These are phyloP conservation scores for Blastocystis sp. DNA, from an alignment of 352 stramenopile genomes.

Conservation along the genomic window DNA sequence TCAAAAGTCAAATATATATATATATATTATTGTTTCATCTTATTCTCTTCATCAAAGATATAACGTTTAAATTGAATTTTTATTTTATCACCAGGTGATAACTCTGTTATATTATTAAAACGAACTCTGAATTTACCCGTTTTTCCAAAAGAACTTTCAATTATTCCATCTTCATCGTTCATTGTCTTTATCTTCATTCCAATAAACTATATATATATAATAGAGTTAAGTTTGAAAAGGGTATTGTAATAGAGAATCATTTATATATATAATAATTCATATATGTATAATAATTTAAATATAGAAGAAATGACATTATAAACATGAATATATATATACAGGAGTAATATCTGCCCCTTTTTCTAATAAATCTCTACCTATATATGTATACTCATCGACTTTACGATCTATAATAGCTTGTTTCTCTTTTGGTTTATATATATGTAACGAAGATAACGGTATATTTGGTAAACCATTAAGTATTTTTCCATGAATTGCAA, in stretches of 20 bases:
- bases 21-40: constrained; percentile 25
- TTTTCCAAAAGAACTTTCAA: constrained; percentile 58
- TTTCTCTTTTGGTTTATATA: constrained; percentile 53
- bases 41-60: constrained; percentile 33
- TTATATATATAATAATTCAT: too few species aligned
- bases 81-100: constrained; percentile 26
- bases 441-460: constrained; percentile 43
- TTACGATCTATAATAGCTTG: constrained; percentile 48
- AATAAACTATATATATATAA: constrained; percentile 46
- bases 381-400: constrained; percentile 41
- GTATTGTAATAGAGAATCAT: too few species aligned
- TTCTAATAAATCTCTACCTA: constrained; percentile 55
- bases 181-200: constrained; percentile 48
- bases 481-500: constrained; percentile 54
- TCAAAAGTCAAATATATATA: too few species aligned
- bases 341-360: constrained; percentile 52
- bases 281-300: too few species aligned
- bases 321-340: too few species aligned
- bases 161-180: constrained; percentile 44
- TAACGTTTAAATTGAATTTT: constrained; percentile 26
- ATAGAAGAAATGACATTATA: too few species aligned
- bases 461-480: constrained; percentile 34
- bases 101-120: neutral
- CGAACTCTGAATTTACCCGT: constrained; percentile 51
- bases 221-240: neutral